Evolutionary conservation across 441 rosid genomes (phyloP).

Genomic region (Croton setiger): DNA sequence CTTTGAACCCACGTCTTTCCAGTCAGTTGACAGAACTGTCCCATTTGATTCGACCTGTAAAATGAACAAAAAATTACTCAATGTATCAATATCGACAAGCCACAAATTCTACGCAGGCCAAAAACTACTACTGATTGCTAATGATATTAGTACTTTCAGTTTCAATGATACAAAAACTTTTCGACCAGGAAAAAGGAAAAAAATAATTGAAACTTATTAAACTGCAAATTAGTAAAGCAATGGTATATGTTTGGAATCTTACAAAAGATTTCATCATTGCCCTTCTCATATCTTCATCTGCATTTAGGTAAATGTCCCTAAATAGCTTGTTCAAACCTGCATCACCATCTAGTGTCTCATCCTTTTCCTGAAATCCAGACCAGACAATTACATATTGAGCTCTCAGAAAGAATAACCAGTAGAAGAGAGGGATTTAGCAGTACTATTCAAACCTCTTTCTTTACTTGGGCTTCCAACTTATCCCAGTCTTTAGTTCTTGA

Average conservation of each 20-base stretch:
- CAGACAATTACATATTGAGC: not conserved
- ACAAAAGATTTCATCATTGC: conserved; percentile 94
- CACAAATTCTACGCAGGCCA: not conserved
- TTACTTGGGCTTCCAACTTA: conserved; percentile 77
- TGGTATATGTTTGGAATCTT: conserved; percentile 8
- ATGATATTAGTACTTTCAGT: not conserved
- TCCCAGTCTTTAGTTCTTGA: conserved; percentile 81
- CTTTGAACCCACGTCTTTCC: conserved; percentile 73
- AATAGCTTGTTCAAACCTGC: conserved; percentile 88
- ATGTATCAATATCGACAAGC: no score
- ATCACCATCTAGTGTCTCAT: conserved; percentile 86
- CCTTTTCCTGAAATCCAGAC: conserved; percentile 62
- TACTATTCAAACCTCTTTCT: conserved; percentile 43
- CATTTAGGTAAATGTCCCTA: conserved; percentile 62
- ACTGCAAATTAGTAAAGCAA: not conserved
- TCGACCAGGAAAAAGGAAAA: not conserved
- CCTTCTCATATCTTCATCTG: conserved; percentile 77
- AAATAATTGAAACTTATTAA: no score
- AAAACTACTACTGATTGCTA: not conserved
- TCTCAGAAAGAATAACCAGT: not conserved
- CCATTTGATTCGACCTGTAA: conserved; percentile 67
- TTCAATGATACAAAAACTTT: not conserved
- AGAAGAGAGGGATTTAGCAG: not conserved
- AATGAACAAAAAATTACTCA: not conserved
- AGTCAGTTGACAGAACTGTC: conserved; percentile 66